Evolutionary conservation across 2,329 filamentous ascomycete species (phyloP).

Genomic region (Aspergillus ibericus): DNA sequence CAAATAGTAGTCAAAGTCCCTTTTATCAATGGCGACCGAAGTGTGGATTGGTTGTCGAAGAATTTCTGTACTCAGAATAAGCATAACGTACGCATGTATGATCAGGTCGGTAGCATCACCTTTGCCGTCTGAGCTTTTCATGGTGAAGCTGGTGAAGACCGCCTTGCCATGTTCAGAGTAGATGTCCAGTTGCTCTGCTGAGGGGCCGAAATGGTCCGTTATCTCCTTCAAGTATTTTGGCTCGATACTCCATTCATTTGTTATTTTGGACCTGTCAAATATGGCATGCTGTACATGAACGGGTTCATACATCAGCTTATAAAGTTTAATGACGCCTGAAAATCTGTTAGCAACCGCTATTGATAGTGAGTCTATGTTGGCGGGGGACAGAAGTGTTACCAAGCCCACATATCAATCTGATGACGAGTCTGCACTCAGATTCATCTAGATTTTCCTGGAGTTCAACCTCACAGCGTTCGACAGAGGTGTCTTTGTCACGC

Average conservation of each 20-base stretch:
- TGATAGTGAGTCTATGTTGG: too few species aligned
- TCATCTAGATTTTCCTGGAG: slow-evolving; percentile 58
- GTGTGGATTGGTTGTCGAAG: slow-evolving; percentile 66
- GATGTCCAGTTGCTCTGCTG: slow-evolving; percentile 65
- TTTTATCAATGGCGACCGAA: slow-evolving; percentile 61
- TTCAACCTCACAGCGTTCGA: slow-evolving; percentile 63
- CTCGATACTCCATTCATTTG: slow-evolving; percentile 60
- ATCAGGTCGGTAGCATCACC: slow-evolving; percentile 34
- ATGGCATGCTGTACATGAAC: slow-evolving; percentile 63
- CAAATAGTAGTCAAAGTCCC: slow-evolving; percentile 62
- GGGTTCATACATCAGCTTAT: slow-evolving; percentile 64
- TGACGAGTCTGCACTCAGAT: slow-evolving; percentile 60
- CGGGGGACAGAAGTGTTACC: slow-evolving; percentile 37
- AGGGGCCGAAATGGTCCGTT: slow-evolving; percentile 64
- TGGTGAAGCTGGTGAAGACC: slow-evolving; percentile 66
- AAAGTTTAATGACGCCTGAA: slow-evolving; percentile 63
- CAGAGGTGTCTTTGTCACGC: slow-evolving; percentile 58
- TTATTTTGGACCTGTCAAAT: slow-evolving; percentile 58
- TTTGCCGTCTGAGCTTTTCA: slow-evolving; percentile 62
- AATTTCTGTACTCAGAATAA: slow-evolving; percentile 49
- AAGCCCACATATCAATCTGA: slow-evolving; percentile 63
- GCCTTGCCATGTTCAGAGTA: slow-evolving; percentile 58
- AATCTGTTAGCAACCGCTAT: neutral
- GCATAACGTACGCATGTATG: neutral
- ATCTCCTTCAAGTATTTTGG: slow-evolving; percentile 60